phyloP scores from a whole-genome alignment of 257 asterid species.

The Ehretia macrophylla region DNA sequence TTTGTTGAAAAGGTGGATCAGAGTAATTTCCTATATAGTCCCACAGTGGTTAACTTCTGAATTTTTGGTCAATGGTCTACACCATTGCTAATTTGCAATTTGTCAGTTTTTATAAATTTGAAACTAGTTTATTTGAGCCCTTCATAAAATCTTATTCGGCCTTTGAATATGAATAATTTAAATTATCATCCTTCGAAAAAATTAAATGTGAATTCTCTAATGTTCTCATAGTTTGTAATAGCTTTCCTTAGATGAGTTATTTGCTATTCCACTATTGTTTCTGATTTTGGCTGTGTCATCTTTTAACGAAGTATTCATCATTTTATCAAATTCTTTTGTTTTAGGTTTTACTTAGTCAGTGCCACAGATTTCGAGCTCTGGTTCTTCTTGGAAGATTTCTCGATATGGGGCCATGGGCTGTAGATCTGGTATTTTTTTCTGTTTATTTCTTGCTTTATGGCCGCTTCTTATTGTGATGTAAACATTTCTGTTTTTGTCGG shows the following conservation, averaged over 20 bases:
- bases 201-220: neutral
- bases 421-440: slow-evolving; percentile 60
- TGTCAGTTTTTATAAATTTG: no score
- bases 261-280: neutral
- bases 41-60: no score
- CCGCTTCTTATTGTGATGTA: neutral
- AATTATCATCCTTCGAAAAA: neutral
- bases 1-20: no score
- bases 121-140: neutral
- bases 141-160: neutral
- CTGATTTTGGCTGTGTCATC: neutral
- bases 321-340: slow-evolving; percentile 3
- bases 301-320: neutral
- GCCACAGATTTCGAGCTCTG: slow-evolving; percentile 87
- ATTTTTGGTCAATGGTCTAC: no score
- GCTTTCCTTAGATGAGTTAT: neutral
- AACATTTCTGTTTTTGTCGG: neutral
- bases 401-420: slow-evolving; percentile 96
- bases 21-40: no score
- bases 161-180: neutral
- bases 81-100: neutral
- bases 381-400: slow-evolving; percentile 87
- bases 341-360: slow-evolving; percentile 84
- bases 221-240: neutral
- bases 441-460: neutral